Conservation (phyloP, 2,329 filamentous ascomycete genomes). For the Colletotrichum sp. region DNA sequence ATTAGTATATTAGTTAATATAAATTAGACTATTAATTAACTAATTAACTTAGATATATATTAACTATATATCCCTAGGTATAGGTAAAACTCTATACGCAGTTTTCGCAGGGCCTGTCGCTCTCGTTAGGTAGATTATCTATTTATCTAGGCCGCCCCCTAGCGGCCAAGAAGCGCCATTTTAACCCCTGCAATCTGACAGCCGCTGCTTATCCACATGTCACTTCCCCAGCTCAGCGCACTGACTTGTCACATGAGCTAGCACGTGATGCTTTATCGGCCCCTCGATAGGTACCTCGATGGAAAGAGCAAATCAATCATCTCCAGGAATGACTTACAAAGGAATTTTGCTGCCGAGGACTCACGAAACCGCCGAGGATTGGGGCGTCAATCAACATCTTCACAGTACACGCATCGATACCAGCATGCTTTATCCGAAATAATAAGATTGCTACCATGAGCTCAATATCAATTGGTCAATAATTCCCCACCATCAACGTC, state of each 20-base stretch:
- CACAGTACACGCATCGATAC: neutral
- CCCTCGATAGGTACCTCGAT: neutral
- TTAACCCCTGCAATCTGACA: no score
- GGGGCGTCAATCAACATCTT: neutral
- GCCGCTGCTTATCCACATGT: neutral
- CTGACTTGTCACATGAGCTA: neutral
- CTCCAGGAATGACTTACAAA: neutral
- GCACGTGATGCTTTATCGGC: neutral
- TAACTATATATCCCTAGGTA: no score
- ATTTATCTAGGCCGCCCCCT: no score
- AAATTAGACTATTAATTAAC: no score
- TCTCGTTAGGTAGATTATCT: no score
- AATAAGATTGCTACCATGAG: slow-evolving; percentile 11
- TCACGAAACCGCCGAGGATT: neutral
- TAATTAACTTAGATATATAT: no score
- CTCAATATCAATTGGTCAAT: slow-evolving; percentile 19
- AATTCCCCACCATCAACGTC: neutral
- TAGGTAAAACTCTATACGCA: no score
- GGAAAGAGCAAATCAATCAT: neutral
- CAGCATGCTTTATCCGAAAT: neutral
- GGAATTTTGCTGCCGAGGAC: neutral
- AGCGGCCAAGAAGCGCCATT: no score
- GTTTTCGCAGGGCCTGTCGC: no score
- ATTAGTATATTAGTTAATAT: no score
- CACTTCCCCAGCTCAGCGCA: neutral